phyloP scores from a whole-genome alignment of 768 basidiomycete genomes.

The Ephemerocybe angulata region DNA sequence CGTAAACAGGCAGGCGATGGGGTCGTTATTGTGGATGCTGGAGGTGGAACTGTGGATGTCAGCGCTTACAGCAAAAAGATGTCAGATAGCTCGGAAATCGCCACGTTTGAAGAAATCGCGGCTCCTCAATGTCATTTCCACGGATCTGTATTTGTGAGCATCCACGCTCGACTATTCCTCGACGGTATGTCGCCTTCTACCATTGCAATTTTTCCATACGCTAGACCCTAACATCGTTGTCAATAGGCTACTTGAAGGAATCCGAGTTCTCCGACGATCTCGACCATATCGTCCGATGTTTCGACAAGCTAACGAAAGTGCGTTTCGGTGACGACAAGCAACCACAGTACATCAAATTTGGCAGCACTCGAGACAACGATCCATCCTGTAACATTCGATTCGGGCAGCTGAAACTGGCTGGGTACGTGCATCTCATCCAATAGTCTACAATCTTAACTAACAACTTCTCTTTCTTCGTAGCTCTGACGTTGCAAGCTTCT shows the following conservation, averaged over 20 bases:
- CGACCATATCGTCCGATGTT: constrained; percentile 36
- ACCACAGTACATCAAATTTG: constrained; percentile 47
- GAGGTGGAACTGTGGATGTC: constrained; percentile 58
- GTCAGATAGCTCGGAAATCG: constrained; percentile 2
- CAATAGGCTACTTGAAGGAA: constrained; percentile 35
- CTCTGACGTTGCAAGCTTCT: constrained; percentile 33
- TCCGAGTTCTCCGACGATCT: constrained; percentile 42
- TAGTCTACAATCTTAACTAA: neutral
- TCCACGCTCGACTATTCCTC: constrained; percentile 38
- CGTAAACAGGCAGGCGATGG: constrained; percentile 36
- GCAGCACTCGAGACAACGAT: constrained; percentile 41
- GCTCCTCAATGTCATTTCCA: constrained; percentile 43
- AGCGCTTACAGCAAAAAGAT: constrained; percentile 40
- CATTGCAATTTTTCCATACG: constrained; percentile 1
- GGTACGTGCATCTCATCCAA: constrained; percentile 17
- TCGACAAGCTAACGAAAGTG: constrained; percentile 47
- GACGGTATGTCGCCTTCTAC: constrained; percentile 26
- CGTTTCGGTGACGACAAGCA: constrained; percentile 39
- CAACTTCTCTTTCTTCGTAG: constrained; percentile 14
- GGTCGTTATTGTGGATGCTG: constrained; percentile 54
- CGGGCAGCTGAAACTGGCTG: constrained; percentile 44
- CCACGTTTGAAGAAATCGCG: constrained; percentile 47
- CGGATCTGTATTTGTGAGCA: constrained; percentile 50
- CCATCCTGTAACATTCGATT: constrained; percentile 36
- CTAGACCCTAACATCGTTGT: neutral